A percentile compares a stretch with the other conserved stretches of the same genome.
phyloP scores from a whole-genome alignment of 768 basidiomycete genomes.

The Lactarius tabidus region DNA sequence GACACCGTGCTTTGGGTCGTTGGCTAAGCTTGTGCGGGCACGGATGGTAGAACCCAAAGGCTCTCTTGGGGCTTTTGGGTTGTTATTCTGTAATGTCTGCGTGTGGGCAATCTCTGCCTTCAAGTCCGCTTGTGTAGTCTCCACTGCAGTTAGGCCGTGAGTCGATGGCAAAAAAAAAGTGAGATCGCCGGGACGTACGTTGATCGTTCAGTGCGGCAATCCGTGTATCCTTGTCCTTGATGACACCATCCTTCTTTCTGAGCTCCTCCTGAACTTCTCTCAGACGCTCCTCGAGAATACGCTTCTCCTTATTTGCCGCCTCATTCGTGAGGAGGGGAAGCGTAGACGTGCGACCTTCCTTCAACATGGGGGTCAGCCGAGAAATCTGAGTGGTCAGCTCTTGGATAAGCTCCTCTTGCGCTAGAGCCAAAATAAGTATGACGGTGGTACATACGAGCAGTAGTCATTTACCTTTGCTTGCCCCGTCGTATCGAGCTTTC shows the following conservation, averaged over 20 bases:
- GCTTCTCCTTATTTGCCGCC: slow-evolving; percentile 66
- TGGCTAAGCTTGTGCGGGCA: slow-evolving; percentile 35
- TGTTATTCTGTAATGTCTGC: slow-evolving; percentile 37
- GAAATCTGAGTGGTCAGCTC: slow-evolving; percentile 54
- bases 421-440: slow-evolving; percentile 35
- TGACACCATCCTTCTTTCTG: slow-evolving; percentile 40
- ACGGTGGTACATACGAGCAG: neutral
- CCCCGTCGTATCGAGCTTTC: slow-evolving; percentile 47
- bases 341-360: slow-evolving; percentile 45
- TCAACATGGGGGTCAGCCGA: slow-evolving; percentile 51
- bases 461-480: slow-evolving; percentile 44
- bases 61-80: slow-evolving; percentile 39
- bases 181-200: slow-evolving; percentile 38
- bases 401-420: slow-evolving; percentile 51
- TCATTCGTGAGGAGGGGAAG: slow-evolving; percentile 71
- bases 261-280: slow-evolving; percentile 40
- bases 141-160: slow-evolving; percentile 37
- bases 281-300: slow-evolving; percentile 46
- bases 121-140: slow-evolving; percentile 50
- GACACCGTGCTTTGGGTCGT: slow-evolving; percentile 56
- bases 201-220: slow-evolving; percentile 45
- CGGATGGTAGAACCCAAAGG: slow-evolving; percentile 37
- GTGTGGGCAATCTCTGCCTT: slow-evolving; percentile 60
- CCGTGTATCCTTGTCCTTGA: slow-evolving; percentile 43
- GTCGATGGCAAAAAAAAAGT: slow-evolving; percentile 5